Conservation (phyloP, 805 yeast genomes). For the Nakazawaea wickerhamii region DNA sequence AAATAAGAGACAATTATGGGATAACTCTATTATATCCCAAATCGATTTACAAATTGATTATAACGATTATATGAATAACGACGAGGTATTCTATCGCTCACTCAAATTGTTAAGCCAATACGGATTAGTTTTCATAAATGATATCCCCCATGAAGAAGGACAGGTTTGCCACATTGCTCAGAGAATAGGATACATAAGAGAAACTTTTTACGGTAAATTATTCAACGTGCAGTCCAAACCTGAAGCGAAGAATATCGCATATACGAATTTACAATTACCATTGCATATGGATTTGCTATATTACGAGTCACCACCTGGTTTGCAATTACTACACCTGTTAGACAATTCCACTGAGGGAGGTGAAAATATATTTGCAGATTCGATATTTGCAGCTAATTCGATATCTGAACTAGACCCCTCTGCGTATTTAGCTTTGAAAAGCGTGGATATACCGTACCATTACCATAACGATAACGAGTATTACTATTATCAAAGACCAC, state of each 20-base stretch:
- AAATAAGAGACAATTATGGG: constrained; percentile 35
- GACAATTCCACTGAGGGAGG: constrained; percentile 56
- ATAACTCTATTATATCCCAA: constrained; percentile 20
- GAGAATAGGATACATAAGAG: constrained; percentile 61
- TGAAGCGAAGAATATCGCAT: constrained; percentile 63
- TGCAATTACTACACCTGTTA: constrained; percentile 62
- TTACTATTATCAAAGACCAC: constrained; percentile 57
- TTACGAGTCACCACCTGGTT: constrained; percentile 78
- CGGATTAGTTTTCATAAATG: constrained; percentile 54
- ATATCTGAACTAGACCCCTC: constrained; percentile 52
- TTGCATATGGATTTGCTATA: constrained; percentile 74
- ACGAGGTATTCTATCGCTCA: constrained; percentile 29
- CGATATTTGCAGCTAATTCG: constrained; percentile 56
- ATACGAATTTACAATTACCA: constrained; percentile 59
- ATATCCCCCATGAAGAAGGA: constrained; percentile 33
- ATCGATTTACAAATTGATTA: constrained; percentile 29
- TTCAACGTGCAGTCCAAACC: constrained; percentile 57
- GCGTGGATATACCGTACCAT: constrained; percentile 64
- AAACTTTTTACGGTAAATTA: constrained; percentile 66
- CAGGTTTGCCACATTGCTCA: constrained; percentile 30
- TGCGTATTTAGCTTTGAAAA: constrained; percentile 57
- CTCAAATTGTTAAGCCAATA: constrained; percentile 43
- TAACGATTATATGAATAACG: constrained; percentile 34
- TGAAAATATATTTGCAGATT: constrained; percentile 64
- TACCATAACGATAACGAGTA: constrained; percentile 57